phyloP scores from a whole-genome alignment of 164 flowering plant genomes.

The Umbellularia californica region DNA sequence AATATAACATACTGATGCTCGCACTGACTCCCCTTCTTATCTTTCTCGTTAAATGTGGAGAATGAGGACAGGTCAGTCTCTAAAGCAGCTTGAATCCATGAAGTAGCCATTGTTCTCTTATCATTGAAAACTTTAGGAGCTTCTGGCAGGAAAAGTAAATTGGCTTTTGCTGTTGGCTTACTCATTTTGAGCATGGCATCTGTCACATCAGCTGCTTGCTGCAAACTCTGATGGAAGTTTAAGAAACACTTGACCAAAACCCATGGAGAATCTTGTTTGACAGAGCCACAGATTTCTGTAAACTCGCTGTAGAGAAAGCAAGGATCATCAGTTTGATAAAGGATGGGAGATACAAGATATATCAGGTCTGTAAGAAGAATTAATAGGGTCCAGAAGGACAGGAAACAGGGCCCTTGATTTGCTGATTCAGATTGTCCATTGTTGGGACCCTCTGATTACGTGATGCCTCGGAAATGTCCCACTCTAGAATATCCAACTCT shows the following conservation, averaged over 20 bases:
- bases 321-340: conserved; percentile 19
- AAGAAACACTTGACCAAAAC: conserved; percentile 39
- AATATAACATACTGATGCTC: conserved; percentile 28
- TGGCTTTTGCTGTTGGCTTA: conserved; percentile 9
- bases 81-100: conserved; percentile 63
- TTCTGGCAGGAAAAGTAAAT: conserved; percentile 7
- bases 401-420: not conserved
- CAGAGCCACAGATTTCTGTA: conserved; percentile 45
- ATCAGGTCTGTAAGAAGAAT: not conserved
- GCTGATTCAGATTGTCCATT: not conserved
- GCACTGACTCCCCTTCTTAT: conserved; percentile 17
- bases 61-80: conserved; percentile 45
- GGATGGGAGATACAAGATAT: not conserved
- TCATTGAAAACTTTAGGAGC: conserved; percentile 9
- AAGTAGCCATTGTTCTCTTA: conserved; percentile 29
- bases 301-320: conserved; percentile 28
- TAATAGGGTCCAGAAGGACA: not conserved
- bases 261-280: conserved; percentile 32
- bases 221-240: conserved; percentile 41
- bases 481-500: not conserved
- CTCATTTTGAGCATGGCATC: conserved; percentile 26
- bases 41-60: conserved; percentile 31
- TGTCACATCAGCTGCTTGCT: conserved; percentile 25
- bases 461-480: not conserved
- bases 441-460: not conserved